Percentiles rank a stretch among this genome's conserved stretches.
phyloP scores from a whole-genome alignment of 768 basidiomycete species.

The Multifurca ochricompacta region DNA sequence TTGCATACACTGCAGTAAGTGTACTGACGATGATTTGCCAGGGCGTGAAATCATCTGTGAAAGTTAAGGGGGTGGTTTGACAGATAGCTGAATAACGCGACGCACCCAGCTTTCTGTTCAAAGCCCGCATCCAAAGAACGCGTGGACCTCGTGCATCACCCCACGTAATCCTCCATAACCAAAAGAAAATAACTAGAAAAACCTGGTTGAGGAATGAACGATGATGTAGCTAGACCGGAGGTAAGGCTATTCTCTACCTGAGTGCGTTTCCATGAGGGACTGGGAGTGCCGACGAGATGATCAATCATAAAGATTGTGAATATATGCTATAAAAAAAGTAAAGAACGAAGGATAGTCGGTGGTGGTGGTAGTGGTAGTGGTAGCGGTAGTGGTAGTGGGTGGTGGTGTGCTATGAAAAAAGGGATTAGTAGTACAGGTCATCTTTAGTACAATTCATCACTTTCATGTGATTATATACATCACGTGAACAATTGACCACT shows the following conservation, averaged over 20 bases:
- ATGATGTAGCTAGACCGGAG: neutral
- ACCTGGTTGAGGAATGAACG: slow-evolving; percentile 44
- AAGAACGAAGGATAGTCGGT: slow-evolving; percentile 4
- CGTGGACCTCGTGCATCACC: slow-evolving; percentile 60
- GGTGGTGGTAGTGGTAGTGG: neutral
- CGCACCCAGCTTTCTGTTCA: slow-evolving; percentile 58
- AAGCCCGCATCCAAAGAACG: slow-evolving; percentile 51
- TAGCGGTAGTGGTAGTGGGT: neutral
- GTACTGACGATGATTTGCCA: slow-evolving; percentile 91
- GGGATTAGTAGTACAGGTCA: too few species aligned
- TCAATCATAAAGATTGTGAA: slow-evolving; percentile 65
- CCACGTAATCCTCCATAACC: slow-evolving; percentile 71
- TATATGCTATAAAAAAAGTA: slow-evolving; percentile 9
- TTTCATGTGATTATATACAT: slow-evolving; percentile 23
- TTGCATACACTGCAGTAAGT: slow-evolving; percentile 74
- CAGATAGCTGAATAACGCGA: slow-evolving; percentile 3
- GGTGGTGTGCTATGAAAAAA: slow-evolving; percentile 11
- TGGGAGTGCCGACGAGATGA: slow-evolving; percentile 83
- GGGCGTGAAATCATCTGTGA: slow-evolving; percentile 74
- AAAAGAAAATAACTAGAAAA: slow-evolving; percentile 85
- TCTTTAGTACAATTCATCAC: neutral
- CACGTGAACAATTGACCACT: neutral
- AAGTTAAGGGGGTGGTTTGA: neutral
- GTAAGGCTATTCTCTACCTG: slow-evolving; percentile 50
- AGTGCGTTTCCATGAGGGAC: slow-evolving; percentile 79